Percentiles rank a stretch among this genome's conserved stretches.
Conservation (phyloP, 78 protist genomes). For the Polysphondylium violaceum region DNA sequence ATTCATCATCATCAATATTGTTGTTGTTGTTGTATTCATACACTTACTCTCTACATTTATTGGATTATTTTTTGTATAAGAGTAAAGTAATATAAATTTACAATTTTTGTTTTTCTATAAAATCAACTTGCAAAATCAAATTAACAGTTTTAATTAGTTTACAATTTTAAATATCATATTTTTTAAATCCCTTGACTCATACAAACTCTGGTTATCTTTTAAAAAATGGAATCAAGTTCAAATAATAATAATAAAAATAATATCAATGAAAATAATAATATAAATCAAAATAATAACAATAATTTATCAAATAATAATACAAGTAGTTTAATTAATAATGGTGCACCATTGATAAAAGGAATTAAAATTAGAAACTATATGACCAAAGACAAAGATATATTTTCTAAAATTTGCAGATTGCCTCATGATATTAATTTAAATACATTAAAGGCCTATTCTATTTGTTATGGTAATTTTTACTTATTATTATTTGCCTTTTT, state of each 20-base stretch:
- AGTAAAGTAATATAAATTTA: no score
- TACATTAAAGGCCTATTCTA: conserved; percentile 58
- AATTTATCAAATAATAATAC: neutral
- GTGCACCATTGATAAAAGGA: neutral
- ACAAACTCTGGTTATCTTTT: neutral
- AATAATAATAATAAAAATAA: conserved; percentile 8
- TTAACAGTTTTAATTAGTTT: neutral
- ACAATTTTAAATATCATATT: neutral
- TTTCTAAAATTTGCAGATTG: conserved; percentile 64
- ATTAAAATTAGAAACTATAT: conserved; percentile 39
- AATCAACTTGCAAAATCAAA: no score
- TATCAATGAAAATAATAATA: neutral
- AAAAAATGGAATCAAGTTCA: neutral
- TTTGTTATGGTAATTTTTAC: conserved; percentile 44
- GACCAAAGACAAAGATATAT: conserved; percentile 38
- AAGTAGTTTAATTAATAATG: no score
- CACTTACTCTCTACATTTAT: no score
- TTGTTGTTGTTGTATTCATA: no score
- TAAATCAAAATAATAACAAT: neutral
- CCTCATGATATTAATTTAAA: conserved; percentile 26
- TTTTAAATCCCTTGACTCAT: neutral
- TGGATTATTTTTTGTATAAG: no score
- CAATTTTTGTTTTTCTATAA: neutral
- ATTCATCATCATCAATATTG: no score
- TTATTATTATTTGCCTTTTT: neutral